Conservation (phyloP, 2,329 filamentous ascomycete species). For the Acrocalymma vagum region DNA sequence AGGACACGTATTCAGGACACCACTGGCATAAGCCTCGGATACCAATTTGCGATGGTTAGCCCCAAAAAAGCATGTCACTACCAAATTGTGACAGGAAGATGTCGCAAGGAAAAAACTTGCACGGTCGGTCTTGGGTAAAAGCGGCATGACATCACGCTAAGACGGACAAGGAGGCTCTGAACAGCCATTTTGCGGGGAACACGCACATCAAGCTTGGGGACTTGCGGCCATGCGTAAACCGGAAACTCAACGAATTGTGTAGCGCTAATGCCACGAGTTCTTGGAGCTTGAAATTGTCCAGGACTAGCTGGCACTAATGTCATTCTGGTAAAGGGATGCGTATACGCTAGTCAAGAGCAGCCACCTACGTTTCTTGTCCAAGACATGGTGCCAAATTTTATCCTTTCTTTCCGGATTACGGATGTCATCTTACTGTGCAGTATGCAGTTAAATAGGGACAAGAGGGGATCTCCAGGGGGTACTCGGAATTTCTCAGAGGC, state of each 20-base stretch:
- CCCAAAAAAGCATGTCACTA: no score
- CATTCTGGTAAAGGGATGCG: neutral
- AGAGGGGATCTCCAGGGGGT: neutral
- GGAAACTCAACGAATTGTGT: no score
- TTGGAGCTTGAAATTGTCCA: no score
- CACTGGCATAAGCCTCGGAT: no score
- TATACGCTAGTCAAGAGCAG: neutral
- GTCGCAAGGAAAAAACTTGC: neutral
- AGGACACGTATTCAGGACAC: no score
- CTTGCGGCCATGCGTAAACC: neutral
- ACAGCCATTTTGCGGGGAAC: constrained; percentile 1
- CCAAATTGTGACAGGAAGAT: neutral
- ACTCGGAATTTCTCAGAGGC: neutral
- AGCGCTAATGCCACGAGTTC: neutral
- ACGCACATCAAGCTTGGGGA: neutral
- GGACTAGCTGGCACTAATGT: neutral
- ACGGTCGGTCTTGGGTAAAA: neutral
- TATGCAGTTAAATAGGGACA: neutral
- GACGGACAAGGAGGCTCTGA: neutral
- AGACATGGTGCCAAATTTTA: no score
- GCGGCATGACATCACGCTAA: constrained; percentile 4
- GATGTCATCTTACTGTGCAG: no score
- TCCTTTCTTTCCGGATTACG: no score
- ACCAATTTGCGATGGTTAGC: no score
- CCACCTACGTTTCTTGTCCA: constrained; percentile 4